phyloP scores from a whole-genome alignment of 768 basidiomycete species.

The Udeniomyces megalosporus region DNA sequence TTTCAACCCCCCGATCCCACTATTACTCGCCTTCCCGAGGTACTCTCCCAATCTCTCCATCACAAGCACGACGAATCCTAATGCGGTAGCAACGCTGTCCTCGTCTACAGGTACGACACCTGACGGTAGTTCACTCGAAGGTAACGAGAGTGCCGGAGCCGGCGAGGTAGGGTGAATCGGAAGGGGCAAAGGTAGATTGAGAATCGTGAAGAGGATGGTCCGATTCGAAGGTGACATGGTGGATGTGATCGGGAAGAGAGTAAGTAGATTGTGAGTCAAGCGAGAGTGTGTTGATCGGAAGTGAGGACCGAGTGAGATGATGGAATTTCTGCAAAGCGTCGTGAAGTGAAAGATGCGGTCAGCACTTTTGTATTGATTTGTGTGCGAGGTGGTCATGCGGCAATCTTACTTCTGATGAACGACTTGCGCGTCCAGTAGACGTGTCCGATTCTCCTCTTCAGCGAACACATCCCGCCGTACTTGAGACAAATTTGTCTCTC shows the following conservation, averaged over 20 bases:
- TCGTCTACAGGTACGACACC: constrained; percentile 47
- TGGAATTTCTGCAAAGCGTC: background rate
- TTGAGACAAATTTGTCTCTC: background rate
- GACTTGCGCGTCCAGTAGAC: too few relatives aligned
- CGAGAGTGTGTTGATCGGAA: background rate
- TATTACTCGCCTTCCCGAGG: constrained; percentile 32
- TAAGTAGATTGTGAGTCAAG: constrained; percentile 35
- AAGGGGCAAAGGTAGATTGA: constrained; percentile 78
- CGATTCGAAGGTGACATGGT: constrained; percentile 42
- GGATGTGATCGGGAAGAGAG: constrained; percentile 79
- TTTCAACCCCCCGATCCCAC: constrained; percentile 41
- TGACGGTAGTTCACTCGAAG: constrained; percentile 36
- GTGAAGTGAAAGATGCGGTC: background rate
- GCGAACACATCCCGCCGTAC: background rate
- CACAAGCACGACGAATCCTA: constrained; percentile 79
- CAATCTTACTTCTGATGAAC: constrained; percentile 2
- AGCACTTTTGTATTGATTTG: too few relatives aligned
- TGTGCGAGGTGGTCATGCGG: too few relatives aligned
- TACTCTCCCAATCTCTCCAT: constrained; percentile 68
- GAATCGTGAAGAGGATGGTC: constrained; percentile 73
- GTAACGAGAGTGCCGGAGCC: constrained; percentile 58
- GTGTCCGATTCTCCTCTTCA: background rate
- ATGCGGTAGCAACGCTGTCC: constrained; percentile 68
- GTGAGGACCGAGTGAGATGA: background rate
- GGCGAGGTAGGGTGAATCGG: constrained; percentile 57